These are phyloP conservation scores for Mycena amicta DNA, from an alignment of 768 basidiomycete genomes.

Conservation along the genomic window DNA sequence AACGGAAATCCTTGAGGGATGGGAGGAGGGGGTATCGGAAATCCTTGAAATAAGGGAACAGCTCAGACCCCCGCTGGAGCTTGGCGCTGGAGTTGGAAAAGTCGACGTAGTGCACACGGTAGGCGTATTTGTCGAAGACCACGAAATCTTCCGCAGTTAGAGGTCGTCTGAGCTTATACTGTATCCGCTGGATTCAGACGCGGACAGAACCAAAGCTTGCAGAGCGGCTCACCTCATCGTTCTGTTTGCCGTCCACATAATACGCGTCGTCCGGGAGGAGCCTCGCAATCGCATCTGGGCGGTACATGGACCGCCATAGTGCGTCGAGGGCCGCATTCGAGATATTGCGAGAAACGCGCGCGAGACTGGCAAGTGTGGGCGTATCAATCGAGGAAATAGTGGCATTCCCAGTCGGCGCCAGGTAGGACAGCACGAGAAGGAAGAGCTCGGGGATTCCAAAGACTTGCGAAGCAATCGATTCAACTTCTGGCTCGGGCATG, in stretches of 20 bases:
- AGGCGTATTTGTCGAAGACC: slow-evolving; percentile 21
- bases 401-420: slow-evolving; percentile 12
- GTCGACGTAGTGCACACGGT: slow-evolving; percentile 17
- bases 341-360: slow-evolving; percentile 18
- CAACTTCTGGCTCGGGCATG: background rate
- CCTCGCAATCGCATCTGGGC: slow-evolving; percentile 12
- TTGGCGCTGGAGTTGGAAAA: slow-evolving; percentile 17
- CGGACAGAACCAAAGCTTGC: background rate
- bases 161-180: slow-evolving; percentile 13
- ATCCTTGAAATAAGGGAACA: slow-evolving; percentile 17
- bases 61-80: slow-evolving; percentile 17
- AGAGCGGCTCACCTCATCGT: background rate
- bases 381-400: slow-evolving; percentile 11
- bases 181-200: background rate
- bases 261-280: slow-evolving; percentile 15
- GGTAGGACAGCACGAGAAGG: slow-evolving; percentile 14
- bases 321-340: slow-evolving; percentile 16
- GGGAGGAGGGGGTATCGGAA: slow-evolving; percentile 21
- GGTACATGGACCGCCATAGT: slow-evolving; percentile 18
- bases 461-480: slow-evolving; percentile 18
- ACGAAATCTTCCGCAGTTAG: slow-evolving; percentile 8
- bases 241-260: background rate
- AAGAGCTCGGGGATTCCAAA: slow-evolving; percentile 21
- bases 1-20: slow-evolving; percentile 11
- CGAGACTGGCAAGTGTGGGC: slow-evolving; percentile 10